Percentiles rank a stretch among this genome's conserved stretches.
Conservation (phyloP, 306 rosid genomes). For the Ceratonia siliqua region DNA sequence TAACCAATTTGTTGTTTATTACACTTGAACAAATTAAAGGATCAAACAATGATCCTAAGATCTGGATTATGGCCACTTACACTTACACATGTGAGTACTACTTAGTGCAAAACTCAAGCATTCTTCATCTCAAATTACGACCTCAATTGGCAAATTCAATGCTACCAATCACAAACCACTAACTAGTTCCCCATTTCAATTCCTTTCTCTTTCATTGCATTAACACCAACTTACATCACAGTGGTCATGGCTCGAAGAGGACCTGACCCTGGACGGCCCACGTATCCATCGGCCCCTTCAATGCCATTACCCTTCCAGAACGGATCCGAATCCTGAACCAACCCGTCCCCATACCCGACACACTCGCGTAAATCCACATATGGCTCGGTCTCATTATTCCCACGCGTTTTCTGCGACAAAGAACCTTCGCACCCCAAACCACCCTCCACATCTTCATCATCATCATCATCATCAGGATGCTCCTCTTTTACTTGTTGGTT, state of each 20-base stretch:
- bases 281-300: background rate
- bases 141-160: too few relatives aligned
- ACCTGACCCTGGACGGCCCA: conserved; percentile 43
- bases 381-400: background rate
- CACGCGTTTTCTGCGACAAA: background rate
- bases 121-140: too few relatives aligned
- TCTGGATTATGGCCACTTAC: too few relatives aligned
- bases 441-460: background rate
- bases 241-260: conserved; percentile 43
- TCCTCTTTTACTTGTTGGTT: conserved; percentile 6
- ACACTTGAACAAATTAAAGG: too few relatives aligned
- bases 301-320: conserved; percentile 21
- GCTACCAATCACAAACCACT: too few relatives aligned
- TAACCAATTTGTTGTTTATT: too few relatives aligned
- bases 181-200: too few relatives aligned
- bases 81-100: too few relatives aligned
- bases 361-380: conserved; percentile 1
- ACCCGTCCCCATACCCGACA: background rate
- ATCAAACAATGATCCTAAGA: too few relatives aligned
- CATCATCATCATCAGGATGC: background rate
- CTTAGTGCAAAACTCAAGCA: too few relatives aligned
- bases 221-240: background rate
- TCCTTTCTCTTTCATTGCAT: too few relatives aligned
- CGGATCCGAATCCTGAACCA: conserved; percentile 8
- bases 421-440: background rate